phyloP scores from a whole-genome alignment of 2,329 filamentous ascomycete genomes.

The Ramularia endophylla region DNA sequence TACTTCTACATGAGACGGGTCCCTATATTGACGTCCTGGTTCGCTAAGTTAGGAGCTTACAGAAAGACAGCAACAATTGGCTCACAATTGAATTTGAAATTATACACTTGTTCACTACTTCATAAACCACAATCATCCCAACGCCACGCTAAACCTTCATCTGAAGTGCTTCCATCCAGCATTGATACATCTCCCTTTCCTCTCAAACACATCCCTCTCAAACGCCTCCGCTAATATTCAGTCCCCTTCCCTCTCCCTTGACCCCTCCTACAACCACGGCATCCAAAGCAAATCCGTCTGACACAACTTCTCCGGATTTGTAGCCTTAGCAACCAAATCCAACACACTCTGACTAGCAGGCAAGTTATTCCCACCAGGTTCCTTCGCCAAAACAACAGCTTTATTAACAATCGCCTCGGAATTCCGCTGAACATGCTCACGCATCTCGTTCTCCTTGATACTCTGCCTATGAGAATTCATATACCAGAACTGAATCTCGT shows the following conservation, averaged over 20 bases:
- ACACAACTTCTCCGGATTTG: conserved; percentile 83
- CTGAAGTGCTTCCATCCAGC: too few species aligned
- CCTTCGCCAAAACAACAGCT: conserved; percentile 70
- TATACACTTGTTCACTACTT: too few species aligned
- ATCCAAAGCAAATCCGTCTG: conserved; percentile 94
- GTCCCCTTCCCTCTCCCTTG: not conserved
- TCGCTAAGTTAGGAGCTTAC: too few species aligned
- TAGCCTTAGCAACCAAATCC: conserved; percentile 85
- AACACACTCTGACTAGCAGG: conserved; percentile 97
- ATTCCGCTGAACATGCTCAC: conserved; percentile 77
- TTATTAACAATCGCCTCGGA: conserved; percentile 88
- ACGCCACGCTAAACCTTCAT: too few species aligned
- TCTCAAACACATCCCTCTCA: too few species aligned
- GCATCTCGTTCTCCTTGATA: conserved; percentile 62
- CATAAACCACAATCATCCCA: too few species aligned
- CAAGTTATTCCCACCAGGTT: conserved; percentile 63
- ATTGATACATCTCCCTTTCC: too few species aligned
- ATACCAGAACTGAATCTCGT: conserved; percentile 98
- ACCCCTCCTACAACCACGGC: conserved; percentile 73
- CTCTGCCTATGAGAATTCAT: conserved; percentile 66
- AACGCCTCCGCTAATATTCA: too few species aligned
- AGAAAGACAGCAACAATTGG: too few species aligned
- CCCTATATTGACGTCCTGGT: too few species aligned
- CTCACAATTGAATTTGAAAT: too few species aligned
- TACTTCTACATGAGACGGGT: too few species aligned